Evolutionary conservation across 805 yeast species (phyloP), one percentile per base, ranked within the genome.

Genomic region (Millerozyma acaciae): DNA sequence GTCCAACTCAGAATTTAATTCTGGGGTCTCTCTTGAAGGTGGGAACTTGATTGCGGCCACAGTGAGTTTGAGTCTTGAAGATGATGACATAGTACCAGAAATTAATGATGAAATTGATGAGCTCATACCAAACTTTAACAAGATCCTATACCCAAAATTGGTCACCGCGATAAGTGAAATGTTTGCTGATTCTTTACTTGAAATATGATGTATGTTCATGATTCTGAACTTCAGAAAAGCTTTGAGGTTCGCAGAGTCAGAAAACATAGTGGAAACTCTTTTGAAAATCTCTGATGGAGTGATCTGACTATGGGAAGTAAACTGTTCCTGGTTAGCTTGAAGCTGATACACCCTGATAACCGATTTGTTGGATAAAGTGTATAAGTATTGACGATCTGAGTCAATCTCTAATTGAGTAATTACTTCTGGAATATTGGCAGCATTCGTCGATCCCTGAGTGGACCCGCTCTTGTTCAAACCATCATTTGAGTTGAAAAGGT

Each of bases 291-390:
- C 72, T 13, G 60, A 48, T 1, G 78, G 72, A 8, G 65, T 57
- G 31, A 74, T 62, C 24, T 58, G 57, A 31, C 56, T 55, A 15
- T 53, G 60, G 30, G 56, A 61, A 24, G 54, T 44, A 42, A 55
- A 61, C 45, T 38, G 68, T 47, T 68, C 70, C 30, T 54, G 47
- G 60, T 70, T 53, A n/a, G 55, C 48, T 10, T 63, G 66, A 40
- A 85, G 65, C 50, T 75, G 73, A 56, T 87, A 90, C 3, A 86
- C 85, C 47, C 94, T 74, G 14, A 93, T 76, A n/a, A 78, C 73
- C 0, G 96, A 87, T 37, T 73, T 77, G 15, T 87, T 80, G 0
- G 96, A 84, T 30, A 93, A 70, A 0, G 96, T 76, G 56, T 93
- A 93, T 12, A 93, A 53, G 15, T 85, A 68, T 19, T 77, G 78